Conservation (phyloP, 164 flowering plant genomes). For the Kalanchoe fedtschenkoi region DNA sequence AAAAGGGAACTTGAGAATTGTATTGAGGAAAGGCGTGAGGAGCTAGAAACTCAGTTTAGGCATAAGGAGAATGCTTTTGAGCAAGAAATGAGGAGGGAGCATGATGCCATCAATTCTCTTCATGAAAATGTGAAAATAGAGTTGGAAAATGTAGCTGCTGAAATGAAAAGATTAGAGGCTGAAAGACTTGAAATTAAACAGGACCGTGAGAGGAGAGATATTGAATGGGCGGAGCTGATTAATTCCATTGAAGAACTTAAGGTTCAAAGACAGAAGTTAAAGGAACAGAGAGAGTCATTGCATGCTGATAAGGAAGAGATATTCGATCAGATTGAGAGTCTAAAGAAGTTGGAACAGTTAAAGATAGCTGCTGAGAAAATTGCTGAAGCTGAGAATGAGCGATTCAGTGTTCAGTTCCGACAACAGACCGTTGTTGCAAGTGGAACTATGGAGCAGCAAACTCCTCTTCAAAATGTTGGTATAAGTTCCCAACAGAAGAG, state of each 20-base stretch:
- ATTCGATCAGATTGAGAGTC: slow-evolving; percentile 37
- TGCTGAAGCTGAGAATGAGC: slow-evolving; percentile 24
- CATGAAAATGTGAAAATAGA: slow-evolving; percentile 57
- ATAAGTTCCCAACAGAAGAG: slow-evolving; percentile 8
- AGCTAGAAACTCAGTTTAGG: slow-evolving; percentile 51
- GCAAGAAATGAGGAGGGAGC: slow-evolving; percentile 57
- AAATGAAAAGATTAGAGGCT: slow-evolving; percentile 59
- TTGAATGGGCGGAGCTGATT: slow-evolving; percentile 65
- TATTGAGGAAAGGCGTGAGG: slow-evolving; percentile 59
- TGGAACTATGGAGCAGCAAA: slow-evolving; percentile 17
- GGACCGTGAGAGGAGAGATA: slow-evolving; percentile 66
- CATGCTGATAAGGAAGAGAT: slow-evolving; percentile 71
- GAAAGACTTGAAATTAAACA: slow-evolving; percentile 58
- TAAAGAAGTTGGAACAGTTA: slow-evolving; percentile 49
- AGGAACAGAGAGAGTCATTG: slow-evolving; percentile 68
- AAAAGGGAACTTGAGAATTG: slow-evolving; percentile 61
- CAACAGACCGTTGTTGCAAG: slow-evolving; percentile 16
- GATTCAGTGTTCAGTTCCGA: slow-evolving; percentile 15
- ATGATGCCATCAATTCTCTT: slow-evolving; percentile 38
- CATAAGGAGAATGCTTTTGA: slow-evolving; percentile 65
- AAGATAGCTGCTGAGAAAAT: slow-evolving; percentile 39
- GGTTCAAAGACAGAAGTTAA: slow-evolving; percentile 61
- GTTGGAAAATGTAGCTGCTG: slow-evolving; percentile 44
- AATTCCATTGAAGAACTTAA: slow-evolving; percentile 72
- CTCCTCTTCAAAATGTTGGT: slow-evolving; percentile 11